Evolutionary conservation across 2,329 filamentous ascomycete species (phyloP).

Genomic region (Fusarium sororula): DNA sequence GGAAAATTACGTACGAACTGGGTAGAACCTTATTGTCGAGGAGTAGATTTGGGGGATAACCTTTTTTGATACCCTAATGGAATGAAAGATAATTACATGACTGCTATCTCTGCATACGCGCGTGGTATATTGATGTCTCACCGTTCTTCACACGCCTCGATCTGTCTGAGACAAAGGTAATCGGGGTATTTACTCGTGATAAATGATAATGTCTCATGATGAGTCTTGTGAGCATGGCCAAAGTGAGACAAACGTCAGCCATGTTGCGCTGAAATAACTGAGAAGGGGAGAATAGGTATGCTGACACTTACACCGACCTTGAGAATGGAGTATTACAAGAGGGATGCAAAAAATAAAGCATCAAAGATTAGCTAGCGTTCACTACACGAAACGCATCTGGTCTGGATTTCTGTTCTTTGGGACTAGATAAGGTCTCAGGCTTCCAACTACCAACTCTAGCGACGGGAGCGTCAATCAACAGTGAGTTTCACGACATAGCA

Average conservation of each 20-base stretch:
- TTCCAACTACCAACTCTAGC: neutral
- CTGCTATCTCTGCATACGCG: neutral
- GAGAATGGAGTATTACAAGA: neutral
- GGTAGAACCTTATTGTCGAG: slow-evolving; percentile 34
- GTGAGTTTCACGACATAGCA: neutral
- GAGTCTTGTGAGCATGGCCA: neutral
- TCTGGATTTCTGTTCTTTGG: neutral
- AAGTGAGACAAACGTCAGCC: neutral
- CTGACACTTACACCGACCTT: neutral
- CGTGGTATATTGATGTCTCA: neutral
- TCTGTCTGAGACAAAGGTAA: slow-evolving; percentile 1
- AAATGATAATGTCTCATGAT: neutral
- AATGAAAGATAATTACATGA: slow-evolving; percentile 33
- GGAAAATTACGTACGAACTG: slow-evolving; percentile 39
- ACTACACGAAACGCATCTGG: neutral
- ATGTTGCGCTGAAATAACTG: neutral
- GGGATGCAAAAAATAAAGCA: neutral
- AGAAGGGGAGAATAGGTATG: neutral
- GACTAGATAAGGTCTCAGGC: neutral
- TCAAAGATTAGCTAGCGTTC: too few species aligned
- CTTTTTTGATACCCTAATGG: slow-evolving; percentile 41
- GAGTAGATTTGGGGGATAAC: slow-evolving; percentile 33
- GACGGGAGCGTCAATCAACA: neutral
- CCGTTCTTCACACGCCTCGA: neutral
- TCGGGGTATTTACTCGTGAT: neutral